Percentiles rank a stretch among this genome's conserved stretches.
These are phyloP conservation scores for Penicillium malachiteum DNA, from an alignment of 495 filamentous ascomycete species.

Conservation along the genomic window DNA sequence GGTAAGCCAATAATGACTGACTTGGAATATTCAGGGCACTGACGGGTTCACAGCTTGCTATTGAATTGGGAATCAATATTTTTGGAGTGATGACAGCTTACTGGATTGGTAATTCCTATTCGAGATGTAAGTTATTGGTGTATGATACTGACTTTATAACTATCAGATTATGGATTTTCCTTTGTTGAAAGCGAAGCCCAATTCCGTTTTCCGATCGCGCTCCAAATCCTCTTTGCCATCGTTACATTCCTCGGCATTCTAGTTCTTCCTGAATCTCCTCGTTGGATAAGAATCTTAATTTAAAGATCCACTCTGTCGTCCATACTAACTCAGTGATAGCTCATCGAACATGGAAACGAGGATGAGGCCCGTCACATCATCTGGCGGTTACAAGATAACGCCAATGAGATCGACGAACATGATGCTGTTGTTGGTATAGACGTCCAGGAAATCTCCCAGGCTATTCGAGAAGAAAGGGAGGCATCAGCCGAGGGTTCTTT, in stretches of 20 bases:
- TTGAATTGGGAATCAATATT: slow-evolving; percentile 64
- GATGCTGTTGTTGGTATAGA: slow-evolving; percentile 28
- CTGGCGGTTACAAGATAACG: slow-evolving; percentile 34
- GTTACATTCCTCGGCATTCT: slow-evolving; percentile 46
- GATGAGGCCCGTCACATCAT: slow-evolving; percentile 31
- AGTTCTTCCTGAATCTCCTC: slow-evolving; percentile 55
- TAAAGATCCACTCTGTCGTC: neutral
- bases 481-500: slow-evolving; percentile 28
- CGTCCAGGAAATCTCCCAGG: slow-evolving; percentile 29
- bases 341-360: slow-evolving; percentile 34
- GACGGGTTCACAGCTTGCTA: slow-evolving; percentile 26
- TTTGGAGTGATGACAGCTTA: slow-evolving; percentile 45
- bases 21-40: slow-evolving; percentile 3
- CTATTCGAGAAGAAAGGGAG: slow-evolving; percentile 30
- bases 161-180: slow-evolving; percentile 33
- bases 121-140: neutral
- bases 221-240: slow-evolving; percentile 57
- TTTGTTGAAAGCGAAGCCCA: slow-evolving; percentile 31
- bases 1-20: slow-evolving; percentile 33
- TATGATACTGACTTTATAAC: neutral
- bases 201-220: slow-evolving; percentile 53
- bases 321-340: slow-evolving; percentile 11
- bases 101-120: slow-evolving; percentile 32
- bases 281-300: slow-evolving; percentile 28
- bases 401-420: slow-evolving; percentile 23